A percentile compares a stretch with the other conserved stretches of the same genome.
These are phyloP conservation scores for Amylocarpus encephaloides DNA, from an alignment of 2,329 filamentous ascomycete species.

Conservation along the genomic window DNA sequence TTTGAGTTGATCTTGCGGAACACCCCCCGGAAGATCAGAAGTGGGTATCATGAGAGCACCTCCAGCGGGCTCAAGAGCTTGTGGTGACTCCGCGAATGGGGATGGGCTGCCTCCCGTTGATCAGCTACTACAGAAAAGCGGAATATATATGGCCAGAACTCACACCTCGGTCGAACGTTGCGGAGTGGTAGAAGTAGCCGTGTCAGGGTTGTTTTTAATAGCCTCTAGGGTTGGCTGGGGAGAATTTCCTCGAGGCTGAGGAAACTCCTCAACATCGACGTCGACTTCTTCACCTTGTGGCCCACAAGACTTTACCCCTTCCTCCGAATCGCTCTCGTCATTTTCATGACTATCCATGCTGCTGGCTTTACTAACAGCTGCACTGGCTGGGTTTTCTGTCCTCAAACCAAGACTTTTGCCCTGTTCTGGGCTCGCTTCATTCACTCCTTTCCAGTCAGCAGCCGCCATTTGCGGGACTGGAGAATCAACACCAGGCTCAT, in stretches of 20 bases:
- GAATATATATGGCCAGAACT: background rate
- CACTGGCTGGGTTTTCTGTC: constrained; percentile 57
- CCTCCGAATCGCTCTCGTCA: constrained; percentile 19
- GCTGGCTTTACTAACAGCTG: constrained; percentile 64
- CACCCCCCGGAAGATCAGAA: constrained; percentile 37
- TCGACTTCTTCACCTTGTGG: constrained; percentile 26
- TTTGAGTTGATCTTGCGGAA: constrained; percentile 33
- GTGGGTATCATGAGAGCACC: constrained; percentile 33
- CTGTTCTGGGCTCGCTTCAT: constrained; percentile 40
- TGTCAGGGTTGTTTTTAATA: constrained; percentile 24
- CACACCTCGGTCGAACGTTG: constrained; percentile 18
- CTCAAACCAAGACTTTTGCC: constrained; percentile 64
- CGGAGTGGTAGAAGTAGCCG: constrained; percentile 25
- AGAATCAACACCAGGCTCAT: constrained; percentile 59
- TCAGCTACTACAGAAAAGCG: constrained; percentile 5
- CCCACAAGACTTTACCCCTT: constrained; percentile 24
- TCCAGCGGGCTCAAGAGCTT: background rate
- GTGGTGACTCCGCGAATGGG: background rate
- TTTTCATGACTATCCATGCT: constrained; percentile 50
- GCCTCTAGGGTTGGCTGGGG: constrained; percentile 20
- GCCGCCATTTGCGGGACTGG: constrained; percentile 59
- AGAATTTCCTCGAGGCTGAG: constrained; percentile 16
- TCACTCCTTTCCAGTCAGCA: constrained; percentile 69
- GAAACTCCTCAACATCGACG: constrained; percentile 17
- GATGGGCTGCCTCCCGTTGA: background rate